Evolutionary conservation across 1,284 basidiomycete genomes (phyloP), one percentile per base, ranked within the genome.

Genomic region (Leucocoprinus gongylophorus): DNA sequence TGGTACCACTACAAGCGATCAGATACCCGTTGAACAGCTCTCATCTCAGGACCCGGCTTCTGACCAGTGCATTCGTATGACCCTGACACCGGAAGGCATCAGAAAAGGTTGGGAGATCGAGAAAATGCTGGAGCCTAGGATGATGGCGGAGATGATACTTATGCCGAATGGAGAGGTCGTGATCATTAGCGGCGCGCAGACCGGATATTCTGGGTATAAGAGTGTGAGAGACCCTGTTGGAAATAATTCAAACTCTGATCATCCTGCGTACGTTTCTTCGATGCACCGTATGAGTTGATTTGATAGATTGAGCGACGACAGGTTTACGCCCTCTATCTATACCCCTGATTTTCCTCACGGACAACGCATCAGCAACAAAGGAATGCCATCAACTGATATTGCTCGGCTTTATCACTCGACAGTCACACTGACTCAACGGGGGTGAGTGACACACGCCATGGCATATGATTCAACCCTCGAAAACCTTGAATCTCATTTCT

Each of bases 371-470:
- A 67, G 67, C 1, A 66, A 64, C 6, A 82, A 81, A 12, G 51
- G 51, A n/a, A 74, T 94, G 69, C 82, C 80, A 8, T 71, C 74
- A 0, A 90, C 85, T 57, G 59, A 71, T 33, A 91, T 91, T 57
- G 83, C 91, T 23, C 73, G 91, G 48, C 64, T 95, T 62, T 95
- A 95, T 65, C 91, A 95, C 59, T 88, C 85, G 8, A 79, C 85
- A 0, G 85, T 86, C 41, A 86, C 83, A 18, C 66, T 88, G 58
- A 83, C 83, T 15, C 87, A 86, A 9, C 68, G 70, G 43, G 89
- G 83, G 6, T 74, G 78, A 46, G 67, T 21, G 35, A 3, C 29
- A 5, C 3, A 33, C 91, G 50, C 80, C 89, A 3, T 26, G 3
- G 3, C 23, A 6, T 26, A 26, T 17, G 35, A 37, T 7, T 37